Percentiles rank a stretch among this genome's conserved stretches.
Evolutionary conservation across 139 green algal genomes (phyloP).

Genomic region (Pleodorina starrii): DNA sequence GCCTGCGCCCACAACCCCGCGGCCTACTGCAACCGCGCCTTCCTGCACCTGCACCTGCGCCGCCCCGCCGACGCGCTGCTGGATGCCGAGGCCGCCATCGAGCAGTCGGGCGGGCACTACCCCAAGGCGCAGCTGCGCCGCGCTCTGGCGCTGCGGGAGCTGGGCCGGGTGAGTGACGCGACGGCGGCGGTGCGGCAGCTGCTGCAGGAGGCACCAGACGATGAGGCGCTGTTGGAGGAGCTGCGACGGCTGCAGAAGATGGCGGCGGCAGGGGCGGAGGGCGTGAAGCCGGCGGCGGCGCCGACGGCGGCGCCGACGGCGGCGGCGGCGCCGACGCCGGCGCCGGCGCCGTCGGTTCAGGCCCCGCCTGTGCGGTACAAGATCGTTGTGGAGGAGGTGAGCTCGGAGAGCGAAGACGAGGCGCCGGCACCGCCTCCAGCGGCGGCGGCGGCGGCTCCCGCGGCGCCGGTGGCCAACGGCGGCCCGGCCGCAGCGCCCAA

Average conservation of each 20-base stretch:
- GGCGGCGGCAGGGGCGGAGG: background rate
- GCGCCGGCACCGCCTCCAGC: background rate
- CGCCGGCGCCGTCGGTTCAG: background rate
- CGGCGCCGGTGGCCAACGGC: background rate
- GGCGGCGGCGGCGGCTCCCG: background rate
- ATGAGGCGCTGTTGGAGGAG: slow-evolving; percentile 22
- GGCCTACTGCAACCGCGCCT: slow-evolving; percentile 55
- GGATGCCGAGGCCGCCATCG: slow-evolving; percentile 45
- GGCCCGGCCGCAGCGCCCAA: background rate
- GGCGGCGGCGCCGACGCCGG: background rate
- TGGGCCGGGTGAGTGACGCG: slow-evolving; percentile 10
- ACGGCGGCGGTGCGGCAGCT: background rate
- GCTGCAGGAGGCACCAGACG: background rate
- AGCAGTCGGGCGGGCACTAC: slow-evolving; percentile 45
- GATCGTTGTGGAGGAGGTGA: slow-evolving; percentile 29
- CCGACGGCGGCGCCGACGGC: too few species aligned
- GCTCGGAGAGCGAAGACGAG: slow-evolving; percentile 40
- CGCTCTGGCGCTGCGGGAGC: slow-evolving; percentile 30
- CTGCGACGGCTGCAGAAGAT: background rate
- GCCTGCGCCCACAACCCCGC: slow-evolving; percentile 35
- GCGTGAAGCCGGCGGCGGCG: background rate
- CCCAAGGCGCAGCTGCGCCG: slow-evolving; percentile 52
- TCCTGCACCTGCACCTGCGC: slow-evolving; percentile 48
- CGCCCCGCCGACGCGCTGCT: slow-evolving; percentile 44
- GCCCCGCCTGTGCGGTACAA: slow-evolving; percentile 18